Conservation (phyloP, 2,329 filamentous ascomycete species). For the Neoascochyta sp. region DNA sequence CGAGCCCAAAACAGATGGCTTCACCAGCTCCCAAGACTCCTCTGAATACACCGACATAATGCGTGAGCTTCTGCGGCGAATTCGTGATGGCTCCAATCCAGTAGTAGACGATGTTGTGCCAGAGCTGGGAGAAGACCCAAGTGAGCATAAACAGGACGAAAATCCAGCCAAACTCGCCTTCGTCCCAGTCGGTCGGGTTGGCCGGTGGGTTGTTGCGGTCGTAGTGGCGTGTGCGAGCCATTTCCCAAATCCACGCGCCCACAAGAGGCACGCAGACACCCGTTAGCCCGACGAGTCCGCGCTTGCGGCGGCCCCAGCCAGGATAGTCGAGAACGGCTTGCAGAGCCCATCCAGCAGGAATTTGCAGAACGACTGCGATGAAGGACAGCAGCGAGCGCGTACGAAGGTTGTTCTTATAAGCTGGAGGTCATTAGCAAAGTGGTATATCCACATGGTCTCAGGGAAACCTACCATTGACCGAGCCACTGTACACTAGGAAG, state of each 20-base stretch:
- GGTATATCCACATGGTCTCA: not conserved
- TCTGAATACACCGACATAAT: slow-evolving; percentile 31
- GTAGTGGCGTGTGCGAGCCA: slow-evolving; percentile 33
- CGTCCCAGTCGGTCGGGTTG: slow-evolving; percentile 27
- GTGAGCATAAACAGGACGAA: slow-evolving; percentile 32
- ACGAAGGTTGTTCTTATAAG: slow-evolving; percentile 28
- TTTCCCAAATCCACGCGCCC: slow-evolving; percentile 31
- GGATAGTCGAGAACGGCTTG: slow-evolving; percentile 28
- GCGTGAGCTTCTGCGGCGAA: slow-evolving; percentile 30
- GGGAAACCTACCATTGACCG: slow-evolving; percentile 25
- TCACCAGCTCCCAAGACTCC: slow-evolving; percentile 31
- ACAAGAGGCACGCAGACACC: slow-evolving; percentile 24
- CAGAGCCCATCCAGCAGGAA: slow-evolving; percentile 30
- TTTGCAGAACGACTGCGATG: slow-evolving; percentile 27
- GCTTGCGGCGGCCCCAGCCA: slow-evolving; percentile 27
- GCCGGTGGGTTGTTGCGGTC: slow-evolving; percentile 21
- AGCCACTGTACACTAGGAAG: slow-evolving; percentile 31
- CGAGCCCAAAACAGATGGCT: slow-evolving; percentile 31
- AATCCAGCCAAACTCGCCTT: slow-evolving; percentile 24
- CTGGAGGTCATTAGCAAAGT: slow-evolving; percentile 5
- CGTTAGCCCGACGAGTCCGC: slow-evolving; percentile 26
- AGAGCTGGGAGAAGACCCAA: slow-evolving; percentile 31
- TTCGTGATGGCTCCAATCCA: slow-evolving; percentile 33
- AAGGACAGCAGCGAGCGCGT: slow-evolving; percentile 27
- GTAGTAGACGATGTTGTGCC: slow-evolving; percentile 34